Evolutionary conservation across 2,329 filamentous ascomycete genomes (phyloP).

Genomic region (Talaromyces sp.): DNA sequence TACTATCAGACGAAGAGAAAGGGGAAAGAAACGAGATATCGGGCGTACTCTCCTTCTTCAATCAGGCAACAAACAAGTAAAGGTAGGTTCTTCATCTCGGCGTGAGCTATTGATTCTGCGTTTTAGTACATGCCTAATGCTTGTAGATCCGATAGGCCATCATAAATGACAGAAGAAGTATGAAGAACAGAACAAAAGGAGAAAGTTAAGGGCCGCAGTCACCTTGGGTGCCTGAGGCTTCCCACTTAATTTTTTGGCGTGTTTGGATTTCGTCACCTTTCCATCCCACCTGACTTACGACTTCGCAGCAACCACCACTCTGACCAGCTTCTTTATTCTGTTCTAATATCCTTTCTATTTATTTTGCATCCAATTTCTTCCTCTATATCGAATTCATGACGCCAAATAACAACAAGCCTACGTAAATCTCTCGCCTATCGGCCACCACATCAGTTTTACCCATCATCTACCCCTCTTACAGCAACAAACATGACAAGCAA

Average conservation of each 20-base stretch:
- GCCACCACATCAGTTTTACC: slow-evolving; percentile 3
- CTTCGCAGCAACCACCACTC: slow-evolving; percentile 20
- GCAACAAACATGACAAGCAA: slow-evolving; percentile 59
- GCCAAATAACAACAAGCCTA: background rate
- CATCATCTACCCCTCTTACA: slow-evolving; percentile 12
- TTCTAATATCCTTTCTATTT: background rate
- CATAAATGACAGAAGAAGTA: too few species aligned
- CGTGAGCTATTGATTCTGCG: too few species aligned
- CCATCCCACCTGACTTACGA: slow-evolving; percentile 17
- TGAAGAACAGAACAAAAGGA: too few species aligned
- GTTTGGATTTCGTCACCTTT: slow-evolving; percentile 17
- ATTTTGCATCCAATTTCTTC: background rate
- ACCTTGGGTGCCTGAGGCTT: too few species aligned
- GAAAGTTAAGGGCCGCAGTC: too few species aligned
- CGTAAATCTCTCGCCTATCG: slow-evolving; percentile 5
- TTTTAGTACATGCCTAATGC: too few species aligned
- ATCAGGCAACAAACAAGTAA: too few species aligned
- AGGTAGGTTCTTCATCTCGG: too few species aligned
- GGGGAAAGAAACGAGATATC: too few species aligned
- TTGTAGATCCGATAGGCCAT: too few species aligned
- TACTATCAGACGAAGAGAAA: too few species aligned
- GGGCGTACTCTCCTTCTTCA: too few species aligned
- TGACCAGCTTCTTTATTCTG: slow-evolving; percentile 9
- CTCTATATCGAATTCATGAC: slow-evolving; percentile 6
- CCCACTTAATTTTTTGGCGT: slow-evolving; percentile 22